Base-by-base conservation (phyloP, 2,329 filamentous ascomycete species). In the Nemania serpens region DNA sequence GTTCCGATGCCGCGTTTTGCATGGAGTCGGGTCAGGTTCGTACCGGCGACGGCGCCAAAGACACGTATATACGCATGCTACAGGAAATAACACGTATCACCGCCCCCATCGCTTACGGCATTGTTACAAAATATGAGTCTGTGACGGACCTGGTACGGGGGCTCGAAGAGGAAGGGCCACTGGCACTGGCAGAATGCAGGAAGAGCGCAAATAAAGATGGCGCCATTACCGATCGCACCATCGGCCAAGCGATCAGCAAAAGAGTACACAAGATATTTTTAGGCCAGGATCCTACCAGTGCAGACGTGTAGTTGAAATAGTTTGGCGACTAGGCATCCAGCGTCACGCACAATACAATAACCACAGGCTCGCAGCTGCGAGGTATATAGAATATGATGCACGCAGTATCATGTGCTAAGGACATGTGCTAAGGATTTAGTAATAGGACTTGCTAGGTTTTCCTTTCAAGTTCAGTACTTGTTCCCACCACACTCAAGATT, bases 21-120 rank as follows among this genome's bases (percentile, higher is more conserved):
- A 93, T 93, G 88, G 90, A 91, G 55, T 79, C 81, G 0, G 91
- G 91, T 0, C 91, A 94, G 75, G 88, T 94, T 43, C 86, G 85
- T 56, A 84, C 87, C 0, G 91, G 91, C 29, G 84, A 89, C 29
- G 83, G 85, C 45, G 76, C 82, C 1, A 73, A 77, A 6, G 90
- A 93, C 68, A 91, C 87, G 0, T 94, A 89, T 64, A 78, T 86
- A 46, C 85, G 85, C 65, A 91, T 94, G 90, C 77, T 95, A 52
- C 88, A 92, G 74, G 88, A 93, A 75, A 85, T 93, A 42, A 81
- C 81, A 13, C 84, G 90, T 15, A 82, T 94, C 15, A 93, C 91
- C 5, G 83, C 86, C 0, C 84, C 88, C 0, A 85, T 92, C 69
- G 91, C 91, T 0, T 85, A 88, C 63, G 90, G 90, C 2, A 84